Conservation (phyloP, 257 asterid genomes). For the Mitragyna speciosa region DNA sequence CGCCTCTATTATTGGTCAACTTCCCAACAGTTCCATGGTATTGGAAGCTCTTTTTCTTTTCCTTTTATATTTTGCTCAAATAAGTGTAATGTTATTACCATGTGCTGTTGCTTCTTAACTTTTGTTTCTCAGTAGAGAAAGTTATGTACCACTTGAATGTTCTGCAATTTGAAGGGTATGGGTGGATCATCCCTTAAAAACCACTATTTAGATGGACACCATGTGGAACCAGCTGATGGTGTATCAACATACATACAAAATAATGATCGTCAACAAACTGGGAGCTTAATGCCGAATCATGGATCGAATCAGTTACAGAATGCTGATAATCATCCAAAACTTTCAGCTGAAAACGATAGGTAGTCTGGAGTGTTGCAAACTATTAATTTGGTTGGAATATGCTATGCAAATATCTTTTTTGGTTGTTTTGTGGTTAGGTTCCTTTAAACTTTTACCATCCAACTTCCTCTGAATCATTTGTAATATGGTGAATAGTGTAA, state of each 20-base stretch:
- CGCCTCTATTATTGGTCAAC: slow-evolving; percentile 43
- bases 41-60: slow-evolving; percentile 14
- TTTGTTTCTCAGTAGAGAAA: slow-evolving; percentile 13
- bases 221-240: slow-evolving; percentile 39
- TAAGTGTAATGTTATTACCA: not conserved
- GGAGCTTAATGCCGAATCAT: slow-evolving; percentile 36
- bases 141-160: slow-evolving; percentile 5
- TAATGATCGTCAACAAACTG: slow-evolving; percentile 34
- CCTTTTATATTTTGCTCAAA: slow-evolving; percentile 3
- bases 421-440: not conserved
- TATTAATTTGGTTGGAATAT: slow-evolving; percentile 16
- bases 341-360: slow-evolving; percentile 52
- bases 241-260: slow-evolving; percentile 53
- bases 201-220: slow-evolving; percentile 47
- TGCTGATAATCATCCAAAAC: slow-evolving; percentile 36
- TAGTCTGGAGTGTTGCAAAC: slow-evolving; percentile 27
- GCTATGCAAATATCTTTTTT: slow-evolving; percentile 4
- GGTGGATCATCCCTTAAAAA: slow-evolving; percentile 46
- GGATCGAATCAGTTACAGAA: slow-evolving; percentile 37
- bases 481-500: not conserved
- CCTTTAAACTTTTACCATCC: not conserved
- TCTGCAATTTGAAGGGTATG: slow-evolving; percentile 43
- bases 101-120: not conserved
- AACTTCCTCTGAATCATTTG: not conserved
- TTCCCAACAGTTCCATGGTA: slow-evolving; percentile 68